These are phyloP conservation scores for Dothistroma pini DNA, from an alignment of 2,329 filamentous ascomycete genomes.

Conservation along the genomic window DNA sequence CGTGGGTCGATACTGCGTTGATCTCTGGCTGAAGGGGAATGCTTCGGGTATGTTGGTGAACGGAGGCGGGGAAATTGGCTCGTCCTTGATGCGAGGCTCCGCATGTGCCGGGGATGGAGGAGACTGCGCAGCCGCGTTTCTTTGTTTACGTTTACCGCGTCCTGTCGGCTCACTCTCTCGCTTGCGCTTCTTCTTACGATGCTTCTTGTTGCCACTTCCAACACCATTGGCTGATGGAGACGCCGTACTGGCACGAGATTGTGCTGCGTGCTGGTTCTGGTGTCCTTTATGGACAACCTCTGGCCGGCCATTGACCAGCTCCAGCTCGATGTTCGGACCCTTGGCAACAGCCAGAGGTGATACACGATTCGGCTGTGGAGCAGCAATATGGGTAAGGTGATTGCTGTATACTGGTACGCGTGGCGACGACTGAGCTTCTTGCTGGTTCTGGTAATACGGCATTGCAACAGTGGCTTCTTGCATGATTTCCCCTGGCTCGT, in stretches of 20 bases:
- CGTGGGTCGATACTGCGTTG: slow-evolving; percentile 35
- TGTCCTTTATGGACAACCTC: slow-evolving; percentile 29
- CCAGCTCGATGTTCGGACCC: slow-evolving; percentile 41
- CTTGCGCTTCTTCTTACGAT: slow-evolving; percentile 37
- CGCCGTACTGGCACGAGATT: slow-evolving; percentile 28
- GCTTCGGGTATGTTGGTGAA: slow-evolving; percentile 43
- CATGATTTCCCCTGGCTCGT: slow-evolving; percentile 36
- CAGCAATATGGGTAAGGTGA: slow-evolving; percentile 60
- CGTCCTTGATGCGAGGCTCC: slow-evolving; percentile 58
- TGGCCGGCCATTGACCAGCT: slow-evolving; percentile 45
- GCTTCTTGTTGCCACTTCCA: slow-evolving; percentile 24
- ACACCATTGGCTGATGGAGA: slow-evolving; percentile 29
- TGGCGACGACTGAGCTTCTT: slow-evolving; percentile 34
- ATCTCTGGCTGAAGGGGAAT: slow-evolving; percentile 40
- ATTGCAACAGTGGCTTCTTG: slow-evolving; percentile 24
- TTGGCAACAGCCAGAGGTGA: slow-evolving; percentile 55
- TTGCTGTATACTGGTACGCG: slow-evolving; percentile 65
- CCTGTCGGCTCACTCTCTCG: slow-evolving; percentile 26
- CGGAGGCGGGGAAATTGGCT: slow-evolving; percentile 59
- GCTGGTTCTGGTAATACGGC: slow-evolving; percentile 16
- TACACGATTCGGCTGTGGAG: slow-evolving; percentile 70
- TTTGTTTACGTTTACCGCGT: slow-evolving; percentile 30
- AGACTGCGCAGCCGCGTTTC: slow-evolving; percentile 35
- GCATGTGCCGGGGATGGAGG: slow-evolving; percentile 33
- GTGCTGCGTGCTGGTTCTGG: slow-evolving; percentile 20